Percentiles rank a stretch among this genome's conserved stretches.
These are phyloP conservation scores for Alternaria longipes DNA, from an alignment of 2,329 filamentous ascomycete species.

Conservation along the genomic window DNA sequence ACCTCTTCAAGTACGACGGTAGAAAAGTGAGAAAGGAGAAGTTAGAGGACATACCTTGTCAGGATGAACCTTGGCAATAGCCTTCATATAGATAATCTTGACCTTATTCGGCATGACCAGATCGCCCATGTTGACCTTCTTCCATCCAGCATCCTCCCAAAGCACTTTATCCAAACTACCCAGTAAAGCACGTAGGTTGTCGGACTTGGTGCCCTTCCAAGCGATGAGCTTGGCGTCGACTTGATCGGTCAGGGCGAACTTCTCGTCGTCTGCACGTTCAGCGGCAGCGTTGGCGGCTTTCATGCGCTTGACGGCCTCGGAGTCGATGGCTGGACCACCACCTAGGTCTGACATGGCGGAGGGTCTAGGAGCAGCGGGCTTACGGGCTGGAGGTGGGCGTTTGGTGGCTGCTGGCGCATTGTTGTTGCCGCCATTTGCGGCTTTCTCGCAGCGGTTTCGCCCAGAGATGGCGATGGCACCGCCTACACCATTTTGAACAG, in stretches of 20 bases:
- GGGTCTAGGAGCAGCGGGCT: constrained; percentile 42
- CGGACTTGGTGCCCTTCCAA: constrained; percentile 91
- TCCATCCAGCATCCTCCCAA: constrained; percentile 94
- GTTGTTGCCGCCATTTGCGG: constrained; percentile 60
- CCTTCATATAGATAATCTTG: constrained; percentile 99
- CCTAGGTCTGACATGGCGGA: constrained; percentile 56
- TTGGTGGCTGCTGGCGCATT: constrained; percentile 27
- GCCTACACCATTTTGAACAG: constrained; percentile 86
- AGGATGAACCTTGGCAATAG: constrained; percentile 96
- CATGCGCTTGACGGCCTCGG: constrained; percentile 82
- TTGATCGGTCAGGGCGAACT: constrained; percentile 84
- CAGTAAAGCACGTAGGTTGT: constrained; percentile 88
- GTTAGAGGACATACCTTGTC: constrained; percentile 77
- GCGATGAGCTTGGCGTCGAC: constrained; percentile 80
- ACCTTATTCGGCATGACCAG: constrained; percentile 92
- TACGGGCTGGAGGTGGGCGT: constrained; percentile 39
- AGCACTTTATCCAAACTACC: constrained; percentile 88
- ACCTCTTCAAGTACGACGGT: not conserved
- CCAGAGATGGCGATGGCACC: constrained; percentile 84
- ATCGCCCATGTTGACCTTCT: constrained; percentile 94
- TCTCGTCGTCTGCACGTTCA: constrained; percentile 89
- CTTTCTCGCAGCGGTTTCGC: constrained; percentile 87
- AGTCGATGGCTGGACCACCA: constrained; percentile 58
- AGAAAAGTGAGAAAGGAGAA: not conserved
- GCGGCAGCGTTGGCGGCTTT: constrained; percentile 86